Evolutionary conservation across 2,329 filamentous ascomycete species (phyloP), one percentile per base, ranked within the genome.

Genomic region (Phaeosphaeriaceae sp.): DNA sequence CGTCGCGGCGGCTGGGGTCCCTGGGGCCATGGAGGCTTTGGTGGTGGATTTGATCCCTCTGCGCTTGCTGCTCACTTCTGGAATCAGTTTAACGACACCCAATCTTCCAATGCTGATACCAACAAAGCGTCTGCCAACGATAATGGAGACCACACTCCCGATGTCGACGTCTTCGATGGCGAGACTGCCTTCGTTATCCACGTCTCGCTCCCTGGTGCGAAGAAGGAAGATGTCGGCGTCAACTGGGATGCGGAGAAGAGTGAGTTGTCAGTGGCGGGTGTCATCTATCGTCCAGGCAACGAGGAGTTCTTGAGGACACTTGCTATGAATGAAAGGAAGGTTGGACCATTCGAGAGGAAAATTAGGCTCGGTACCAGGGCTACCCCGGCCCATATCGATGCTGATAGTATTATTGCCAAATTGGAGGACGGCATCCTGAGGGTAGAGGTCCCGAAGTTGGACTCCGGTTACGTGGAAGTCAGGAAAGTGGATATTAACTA

Each of bases 351-450:
- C 61, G 85, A 90, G 74, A 81, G 88, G 49, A 85, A 82, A 63
- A 77, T 95, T 39, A 79, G 80, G 21, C 77, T 95, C 20, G 80
- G 77, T 13, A 81, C 77, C 40, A 64, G 76, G 42, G 76, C 77
- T 7, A 79, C 79, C 23, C 82, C 83, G 23, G 84, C 86, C 6
- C 79, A 82, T 55, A 77, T 94, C 13, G 87, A 92, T 61, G 82
- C 79, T 1, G 81, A 87, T 40, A 79, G 74, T 18, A 93, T 94
- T 65, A 81, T 79, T 2, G 89, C 90, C 2, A 90, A 85, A 75
- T 80, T 95, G 74, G 87, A 91, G 71, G 88, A 94, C 67, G 90
- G 90, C 4, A 77, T 95, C 1, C 72, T 95, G 59, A 78, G 87
- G 29, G 80, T 95, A n/a, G 85, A 83, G n/a, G 83, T 95, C 1